Base-by-base conservation (phyloP, 1,284 basidiomycete genomes). In the Anthracocystis setariae region DNA sequence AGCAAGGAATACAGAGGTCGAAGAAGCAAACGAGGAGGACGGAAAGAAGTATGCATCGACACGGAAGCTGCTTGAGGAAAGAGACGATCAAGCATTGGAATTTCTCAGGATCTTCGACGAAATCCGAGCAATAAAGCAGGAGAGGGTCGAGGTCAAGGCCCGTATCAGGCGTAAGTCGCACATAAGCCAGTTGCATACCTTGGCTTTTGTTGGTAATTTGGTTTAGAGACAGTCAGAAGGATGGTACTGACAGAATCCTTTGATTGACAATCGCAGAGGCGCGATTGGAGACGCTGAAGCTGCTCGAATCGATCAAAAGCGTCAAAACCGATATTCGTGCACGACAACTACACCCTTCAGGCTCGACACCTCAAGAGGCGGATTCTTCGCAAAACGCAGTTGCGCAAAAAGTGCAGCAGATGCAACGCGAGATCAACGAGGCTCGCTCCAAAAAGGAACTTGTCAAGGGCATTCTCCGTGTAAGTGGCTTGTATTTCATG, bases 381-480 rank as follows among this genome's bases (percentile, higher is more conserved):
- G 63, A 67, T 15, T 48, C 42, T 17, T 59, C 69, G 9, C 69
- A 66, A 35, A 56, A 73, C n/a, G 63, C 45, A 5, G 42, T 56
- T 7, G 63, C 60, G 18, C 52, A 57, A 23, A 66, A 47, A 15
- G 59, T 72, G 1, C 63, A 72, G 21, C 58, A 66, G 52, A 43
- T 67, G 40, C 69, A 72, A 33, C 42, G 59, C 15, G 59, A 58
- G 40, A 62, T 69, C 53, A 61, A 53, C 37, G 71, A 73, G 46
- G 59, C 66, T 10, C 42, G 61, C n/a, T 61, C 57, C 7, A 73
- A 73, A 40, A 64, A 65, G 52, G 65, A 73, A 51, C 58, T 73
- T 37, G 71, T 73, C 39, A 73, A 68, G 29, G 71, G 71, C 3
- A 64, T 73, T 43, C 40, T 68, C 3, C 51, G 70, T 20, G 69